A percentile compares a stretch with the other conserved stretches of the same genome.
phyloP scores from a whole-genome alignment of 2,329 filamentous ascomycete species.

The Aspergillus sp. region DNA sequence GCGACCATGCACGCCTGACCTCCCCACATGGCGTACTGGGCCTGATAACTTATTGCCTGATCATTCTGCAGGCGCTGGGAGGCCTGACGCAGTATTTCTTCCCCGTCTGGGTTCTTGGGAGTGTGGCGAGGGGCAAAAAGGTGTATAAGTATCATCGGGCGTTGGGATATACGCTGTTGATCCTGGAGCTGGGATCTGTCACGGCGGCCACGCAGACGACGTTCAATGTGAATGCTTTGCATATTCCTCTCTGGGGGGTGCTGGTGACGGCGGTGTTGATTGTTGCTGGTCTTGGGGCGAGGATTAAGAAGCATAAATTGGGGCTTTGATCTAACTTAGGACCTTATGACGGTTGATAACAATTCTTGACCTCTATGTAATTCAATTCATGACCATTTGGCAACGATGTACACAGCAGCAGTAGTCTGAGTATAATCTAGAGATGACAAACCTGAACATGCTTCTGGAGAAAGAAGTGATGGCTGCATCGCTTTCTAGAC shows the following conservation, averaged over 20 bases:
- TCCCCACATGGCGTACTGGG: slow-evolving; percentile 77
- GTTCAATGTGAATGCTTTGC: slow-evolving; percentile 60
- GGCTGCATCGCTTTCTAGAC: too few species aligned
- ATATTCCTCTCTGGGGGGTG: slow-evolving; percentile 69
- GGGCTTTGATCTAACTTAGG: slow-evolving; percentile 34
- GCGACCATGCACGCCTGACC: slow-evolving; percentile 59
- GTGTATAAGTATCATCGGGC: slow-evolving; percentile 86
- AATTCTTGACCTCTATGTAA: not conserved
- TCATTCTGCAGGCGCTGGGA: slow-evolving; percentile 65
- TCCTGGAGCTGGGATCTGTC: slow-evolving; percentile 66
- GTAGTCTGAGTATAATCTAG: too few species aligned
- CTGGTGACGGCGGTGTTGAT: slow-evolving; percentile 58
- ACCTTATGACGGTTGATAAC: not conserved
- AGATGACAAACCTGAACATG: not conserved
- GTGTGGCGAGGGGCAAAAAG: slow-evolving; percentile 67
- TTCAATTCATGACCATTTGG: not conserved
- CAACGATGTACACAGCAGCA: too few species aligned
- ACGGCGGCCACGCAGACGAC: slow-evolving; percentile 66
- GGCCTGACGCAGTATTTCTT: slow-evolving; percentile 76
- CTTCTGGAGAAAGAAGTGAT: too few species aligned
- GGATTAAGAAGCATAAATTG: slow-evolving; percentile 76
- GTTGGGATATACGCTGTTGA: slow-evolving; percentile 64
- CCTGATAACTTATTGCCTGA: slow-evolving; percentile 61
- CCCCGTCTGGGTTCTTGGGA: slow-evolving; percentile 62
- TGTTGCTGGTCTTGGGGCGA: slow-evolving; percentile 62